These are phyloP conservation scores for Dioscorea dumetorum DNA, from an alignment of 106 monocot species.

Conservation along the genomic window DNA sequence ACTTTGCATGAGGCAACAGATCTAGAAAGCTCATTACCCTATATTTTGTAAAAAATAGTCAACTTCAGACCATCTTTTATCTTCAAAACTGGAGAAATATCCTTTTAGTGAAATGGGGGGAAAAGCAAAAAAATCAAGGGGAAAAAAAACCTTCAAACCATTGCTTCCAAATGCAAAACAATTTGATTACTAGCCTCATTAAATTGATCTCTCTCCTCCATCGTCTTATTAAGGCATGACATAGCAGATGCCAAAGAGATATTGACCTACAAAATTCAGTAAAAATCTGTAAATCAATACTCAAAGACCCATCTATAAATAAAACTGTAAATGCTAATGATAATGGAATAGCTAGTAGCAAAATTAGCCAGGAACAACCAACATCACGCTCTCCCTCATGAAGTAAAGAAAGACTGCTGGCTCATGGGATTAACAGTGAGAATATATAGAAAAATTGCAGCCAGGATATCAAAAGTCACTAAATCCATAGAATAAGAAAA, in stretches of 20 bases:
- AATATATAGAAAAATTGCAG: too few relatives aligned
- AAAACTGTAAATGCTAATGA: not conserved
- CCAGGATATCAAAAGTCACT: too few relatives aligned
- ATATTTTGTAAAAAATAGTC: not conserved
- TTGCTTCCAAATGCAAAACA: slow-evolving; percentile 76
- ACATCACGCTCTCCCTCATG: too few relatives aligned
- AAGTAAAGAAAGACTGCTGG: too few relatives aligned
- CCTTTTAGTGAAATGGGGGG: too few relatives aligned
- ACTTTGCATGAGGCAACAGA: slow-evolving; percentile 79
- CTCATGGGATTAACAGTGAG: too few relatives aligned
- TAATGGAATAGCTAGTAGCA: too few relatives aligned
- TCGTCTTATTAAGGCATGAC: slow-evolving; percentile 75
- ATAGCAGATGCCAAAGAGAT: slow-evolving; percentile 46
- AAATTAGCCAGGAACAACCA: too few relatives aligned
- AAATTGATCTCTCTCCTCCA: slow-evolving; percentile 93
- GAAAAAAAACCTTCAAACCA: slow-evolving; percentile 32
- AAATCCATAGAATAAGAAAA: too few relatives aligned
- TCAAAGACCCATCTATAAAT: not conserved
- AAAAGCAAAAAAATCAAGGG: too few relatives aligned
- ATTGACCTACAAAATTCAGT: slow-evolving; percentile 49
- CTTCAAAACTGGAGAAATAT: too few relatives aligned
- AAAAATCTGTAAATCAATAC: not conserved
- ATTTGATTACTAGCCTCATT: slow-evolving; percentile 91
- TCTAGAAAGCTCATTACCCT: slow-evolving; percentile 93
- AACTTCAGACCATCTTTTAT: too few relatives aligned